Evolutionary conservation across 2,329 filamentous ascomycete species (phyloP).

Genomic region (Triangularia setosa): DNA sequence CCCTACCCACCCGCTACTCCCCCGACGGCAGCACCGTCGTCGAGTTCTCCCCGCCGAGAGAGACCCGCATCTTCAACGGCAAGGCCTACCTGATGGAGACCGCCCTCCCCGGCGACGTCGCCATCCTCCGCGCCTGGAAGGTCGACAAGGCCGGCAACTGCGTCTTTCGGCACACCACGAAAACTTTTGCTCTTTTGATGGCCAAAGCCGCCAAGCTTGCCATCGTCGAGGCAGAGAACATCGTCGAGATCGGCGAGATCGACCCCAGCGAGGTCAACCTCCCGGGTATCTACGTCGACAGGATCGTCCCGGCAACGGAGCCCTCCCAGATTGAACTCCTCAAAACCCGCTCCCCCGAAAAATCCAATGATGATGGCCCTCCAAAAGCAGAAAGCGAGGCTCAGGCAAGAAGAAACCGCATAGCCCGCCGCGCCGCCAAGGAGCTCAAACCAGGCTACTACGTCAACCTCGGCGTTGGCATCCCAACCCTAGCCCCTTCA

Average conservation of each 20-base stretch:
- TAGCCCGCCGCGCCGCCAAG: slow-evolving; percentile 72
- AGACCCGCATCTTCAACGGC: slow-evolving; percentile 69
- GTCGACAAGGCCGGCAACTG: slow-evolving; percentile 75
- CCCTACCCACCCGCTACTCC: slow-evolving; percentile 62
- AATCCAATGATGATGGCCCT: slow-evolving; percentile 24
- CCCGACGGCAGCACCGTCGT: slow-evolving; percentile 56
- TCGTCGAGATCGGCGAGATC: slow-evolving; percentile 71
- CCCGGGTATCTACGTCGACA: slow-evolving; percentile 77
- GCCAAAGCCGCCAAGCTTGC: slow-evolving; percentile 74
- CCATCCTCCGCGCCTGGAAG: slow-evolving; percentile 73
- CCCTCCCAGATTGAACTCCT: slow-evolving; percentile 69
- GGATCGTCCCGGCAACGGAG: slow-evolving; percentile 70
- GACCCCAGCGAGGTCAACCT: slow-evolving; percentile 72
- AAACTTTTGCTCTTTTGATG: slow-evolving; percentile 72
- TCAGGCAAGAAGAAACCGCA: slow-evolving; percentile 60
- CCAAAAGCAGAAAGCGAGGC: slow-evolving; percentile 40
- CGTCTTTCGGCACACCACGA: slow-evolving; percentile 70
- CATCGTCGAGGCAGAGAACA: slow-evolving; percentile 82
- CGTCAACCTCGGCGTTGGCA: slow-evolving; percentile 75
- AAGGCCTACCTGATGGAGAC: slow-evolving; percentile 74
- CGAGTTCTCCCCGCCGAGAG: slow-evolving; percentile 61
- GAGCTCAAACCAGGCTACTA: slow-evolving; percentile 79
- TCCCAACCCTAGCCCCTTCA: slow-evolving; percentile 79
- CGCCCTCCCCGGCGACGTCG: slow-evolving; percentile 70
- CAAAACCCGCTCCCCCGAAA: slow-evolving; percentile 49